Evolutionary conservation across 2,329 filamentous ascomycete species (phyloP).

Genomic region (Cladophialophora exuberans): DNA sequence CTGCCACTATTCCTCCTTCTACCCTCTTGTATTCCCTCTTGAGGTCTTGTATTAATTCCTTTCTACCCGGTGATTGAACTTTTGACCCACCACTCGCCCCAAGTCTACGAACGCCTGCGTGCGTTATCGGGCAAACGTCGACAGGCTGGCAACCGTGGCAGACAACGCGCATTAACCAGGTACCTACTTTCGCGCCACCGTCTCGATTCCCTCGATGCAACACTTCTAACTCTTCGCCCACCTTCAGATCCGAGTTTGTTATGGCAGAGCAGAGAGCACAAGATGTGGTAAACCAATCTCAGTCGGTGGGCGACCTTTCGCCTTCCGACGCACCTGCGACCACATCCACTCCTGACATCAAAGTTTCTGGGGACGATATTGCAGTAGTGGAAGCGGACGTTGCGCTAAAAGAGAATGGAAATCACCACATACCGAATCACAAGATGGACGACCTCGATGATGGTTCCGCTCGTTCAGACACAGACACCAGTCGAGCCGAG

Average conservation of each 20-base stretch:
- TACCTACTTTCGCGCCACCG: slow-evolving; percentile 19
- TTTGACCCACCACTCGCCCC: slow-evolving; percentile 1
- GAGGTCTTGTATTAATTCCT: slow-evolving; percentile 16
- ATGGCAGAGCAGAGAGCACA: slow-evolving; percentile 72
- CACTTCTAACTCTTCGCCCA: background rate
- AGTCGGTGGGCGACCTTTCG: slow-evolving; percentile 66
- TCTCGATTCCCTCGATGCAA: background rate
- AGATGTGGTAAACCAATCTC: slow-evolving; percentile 72
- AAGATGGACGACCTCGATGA: slow-evolving; percentile 39
- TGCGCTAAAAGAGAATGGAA: slow-evolving; percentile 44
- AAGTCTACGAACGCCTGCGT: slow-evolving; percentile 15
- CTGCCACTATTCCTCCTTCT: slow-evolving; percentile 23
- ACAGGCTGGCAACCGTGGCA: slow-evolving; percentile 30
- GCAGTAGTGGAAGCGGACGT: slow-evolving; percentile 51
- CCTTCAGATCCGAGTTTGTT: slow-evolving; percentile 61
- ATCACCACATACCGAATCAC: slow-evolving; percentile 36
- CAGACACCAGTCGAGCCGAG: slow-evolving; percentile 61
- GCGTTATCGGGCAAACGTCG: slow-evolving; percentile 15
- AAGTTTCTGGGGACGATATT: slow-evolving; percentile 28
- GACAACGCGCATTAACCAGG: slow-evolving; percentile 24
- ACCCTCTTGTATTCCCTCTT: slow-evolving; percentile 17
- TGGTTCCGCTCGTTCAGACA: slow-evolving; percentile 62
- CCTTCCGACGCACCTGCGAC: slow-evolving; percentile 69
- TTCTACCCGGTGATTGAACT: background rate
- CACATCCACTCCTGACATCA: slow-evolving; percentile 55